Percentiles rank a stretch among this genome's conserved stretches.
These are phyloP conservation scores for Aspergillus pseudoviridinutans DNA, from an alignment of 2,329 filamentous ascomycete species.

Conservation along the genomic window DNA sequence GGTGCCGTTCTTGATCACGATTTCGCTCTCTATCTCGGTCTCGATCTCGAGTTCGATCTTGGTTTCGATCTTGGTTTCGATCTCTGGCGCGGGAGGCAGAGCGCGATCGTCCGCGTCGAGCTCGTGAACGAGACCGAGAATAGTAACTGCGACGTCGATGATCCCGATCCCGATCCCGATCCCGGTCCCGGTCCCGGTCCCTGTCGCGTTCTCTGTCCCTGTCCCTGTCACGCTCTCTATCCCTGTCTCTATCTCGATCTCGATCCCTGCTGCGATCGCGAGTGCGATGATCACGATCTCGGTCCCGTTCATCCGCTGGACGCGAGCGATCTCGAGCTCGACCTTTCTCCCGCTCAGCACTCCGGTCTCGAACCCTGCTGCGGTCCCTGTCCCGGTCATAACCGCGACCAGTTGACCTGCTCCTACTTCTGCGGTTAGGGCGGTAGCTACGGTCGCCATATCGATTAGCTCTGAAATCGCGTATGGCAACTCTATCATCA, in stretches of 20 bases:
- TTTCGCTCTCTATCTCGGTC: conserved; percentile 10
- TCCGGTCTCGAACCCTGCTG: conserved; percentile 13
- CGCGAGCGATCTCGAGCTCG: conserved; percentile 5
- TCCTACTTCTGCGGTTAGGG: conserved; percentile 32
- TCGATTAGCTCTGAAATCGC: conserved; percentile 26
- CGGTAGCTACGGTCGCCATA: conserved; percentile 31
- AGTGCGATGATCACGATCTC: conserved; percentile 4
- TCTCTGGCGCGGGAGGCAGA: conserved; percentile 15
- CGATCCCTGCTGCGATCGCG: conserved; percentile 7
- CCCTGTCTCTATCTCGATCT: conserved; percentile 12
- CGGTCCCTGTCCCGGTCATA: conserved; percentile 24
- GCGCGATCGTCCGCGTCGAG: conserved; percentile 12
- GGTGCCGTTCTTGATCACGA: not conserved
- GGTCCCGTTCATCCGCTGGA: conserved; percentile 9
- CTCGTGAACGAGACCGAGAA: conserved; percentile 11
- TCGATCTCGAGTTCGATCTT: conserved; percentile 9
- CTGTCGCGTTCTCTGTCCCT: conserved; percentile 7
- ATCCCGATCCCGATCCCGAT: conserved; percentile 14
- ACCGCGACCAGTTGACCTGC: conserved; percentile 26
- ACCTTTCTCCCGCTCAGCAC: not conserved
- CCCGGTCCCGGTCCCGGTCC: conserved; percentile 14
- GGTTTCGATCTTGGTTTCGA: conserved; percentile 8
- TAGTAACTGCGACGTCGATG: conserved; percentile 17
- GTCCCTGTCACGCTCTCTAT: conserved; percentile 8
- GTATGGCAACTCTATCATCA: conserved; percentile 30